Percentiles rank a stretch among this genome's conserved stretches.
These are phyloP conservation scores for Drosera spatulata DNA, from an alignment of 179 eudicot genomes.

Conservation along the genomic window DNA sequence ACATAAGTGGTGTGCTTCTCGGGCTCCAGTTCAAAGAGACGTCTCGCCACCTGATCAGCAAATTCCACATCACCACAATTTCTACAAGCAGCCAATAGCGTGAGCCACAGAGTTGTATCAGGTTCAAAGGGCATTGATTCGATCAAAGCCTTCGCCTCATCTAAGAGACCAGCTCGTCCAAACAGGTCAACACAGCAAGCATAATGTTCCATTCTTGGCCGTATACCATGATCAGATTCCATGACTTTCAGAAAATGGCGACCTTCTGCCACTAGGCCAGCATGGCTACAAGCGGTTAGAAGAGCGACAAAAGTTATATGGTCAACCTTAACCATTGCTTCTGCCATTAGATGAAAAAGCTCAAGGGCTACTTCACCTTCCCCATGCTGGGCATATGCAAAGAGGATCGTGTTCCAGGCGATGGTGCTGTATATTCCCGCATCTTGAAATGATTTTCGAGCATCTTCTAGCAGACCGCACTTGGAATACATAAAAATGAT, in stretches of 20 bases:
- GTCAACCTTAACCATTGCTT: constrained; percentile 40
- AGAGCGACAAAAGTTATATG: constrained; percentile 84
- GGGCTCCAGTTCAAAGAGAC: constrained; percentile 54
- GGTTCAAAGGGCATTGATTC: constrained; percentile 77
- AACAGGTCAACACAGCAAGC: constrained; percentile 71
- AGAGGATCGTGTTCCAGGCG: constrained; percentile 79
- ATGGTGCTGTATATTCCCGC: constrained; percentile 48
- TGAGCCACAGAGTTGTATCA: constrained; percentile 69
- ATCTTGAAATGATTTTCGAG: constrained; percentile 58
- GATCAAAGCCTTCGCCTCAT: constrained; percentile 46
- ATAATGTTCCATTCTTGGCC: constrained; percentile 78
- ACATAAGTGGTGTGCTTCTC: constrained; percentile 72
- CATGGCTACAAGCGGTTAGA: constrained; percentile 78
- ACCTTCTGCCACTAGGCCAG: constrained; percentile 82
- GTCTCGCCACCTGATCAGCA: constrained; percentile 45
- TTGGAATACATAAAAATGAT: constrained; percentile 81
- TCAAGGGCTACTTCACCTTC: constrained; percentile 55
- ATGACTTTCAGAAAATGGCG: constrained; percentile 35
- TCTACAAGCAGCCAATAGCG: constrained; percentile 68
- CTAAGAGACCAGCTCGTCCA: constrained; percentile 67
- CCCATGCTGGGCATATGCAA: constrained; percentile 86
- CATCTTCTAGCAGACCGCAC: constrained; percentile 67
- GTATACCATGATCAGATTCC: constrained; percentile 54
- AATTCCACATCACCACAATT: constrained; percentile 56
- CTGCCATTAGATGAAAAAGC: constrained; percentile 47